Conservation (phyloP, 2,329 filamentous ascomycete genomes). For the Cadophora malorum region DNA sequence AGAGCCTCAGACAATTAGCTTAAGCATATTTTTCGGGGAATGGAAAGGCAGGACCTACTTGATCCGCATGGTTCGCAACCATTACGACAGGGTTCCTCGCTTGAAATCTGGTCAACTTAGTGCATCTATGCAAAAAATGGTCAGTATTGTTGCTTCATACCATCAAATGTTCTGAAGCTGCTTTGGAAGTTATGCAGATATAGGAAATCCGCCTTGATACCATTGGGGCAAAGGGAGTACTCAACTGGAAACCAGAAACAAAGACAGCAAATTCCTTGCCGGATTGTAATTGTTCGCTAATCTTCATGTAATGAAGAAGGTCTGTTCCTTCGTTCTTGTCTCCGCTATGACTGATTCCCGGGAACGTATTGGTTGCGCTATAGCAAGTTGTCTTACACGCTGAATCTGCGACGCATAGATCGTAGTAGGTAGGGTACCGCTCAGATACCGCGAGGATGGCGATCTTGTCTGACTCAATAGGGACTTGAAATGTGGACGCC, state of each 20-base stretch:
- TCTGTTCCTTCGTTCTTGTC: slow-evolving; percentile 33
- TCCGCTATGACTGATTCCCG: slow-evolving; percentile 38
- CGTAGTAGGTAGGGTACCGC: slow-evolving; percentile 40
- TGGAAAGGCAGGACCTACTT: slow-evolving; percentile 19
- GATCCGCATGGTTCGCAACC: slow-evolving; percentile 36
- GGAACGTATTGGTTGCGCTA: slow-evolving; percentile 31
- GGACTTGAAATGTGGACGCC: slow-evolving; percentile 35
- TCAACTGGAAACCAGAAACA: slow-evolving; percentile 38
- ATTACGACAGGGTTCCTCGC: slow-evolving; percentile 33
- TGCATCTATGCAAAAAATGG: slow-evolving; percentile 9
- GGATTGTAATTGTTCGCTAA: slow-evolving; percentile 24
- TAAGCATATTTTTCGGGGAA: neutral
- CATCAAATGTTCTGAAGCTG: neutral
- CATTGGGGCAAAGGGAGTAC: neutral
- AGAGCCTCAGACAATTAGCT: slow-evolving; percentile 29
- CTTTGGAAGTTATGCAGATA: neutral
- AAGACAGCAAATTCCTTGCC: slow-evolving; percentile 38
- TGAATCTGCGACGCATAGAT: slow-evolving; percentile 40
- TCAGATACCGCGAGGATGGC: slow-evolving; percentile 39
- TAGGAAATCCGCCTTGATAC: too few species aligned
- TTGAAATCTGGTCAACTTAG: slow-evolving; percentile 32
- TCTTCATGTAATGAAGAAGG: slow-evolving; percentile 36
- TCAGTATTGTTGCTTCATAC: neutral
- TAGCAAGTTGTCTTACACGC: slow-evolving; percentile 35
- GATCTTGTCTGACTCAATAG: slow-evolving; percentile 31